Evolutionary conservation across 306 rosid species (phyloP), one percentile per base, ranked within the genome.

Genomic region (Quercus suber): DNA sequence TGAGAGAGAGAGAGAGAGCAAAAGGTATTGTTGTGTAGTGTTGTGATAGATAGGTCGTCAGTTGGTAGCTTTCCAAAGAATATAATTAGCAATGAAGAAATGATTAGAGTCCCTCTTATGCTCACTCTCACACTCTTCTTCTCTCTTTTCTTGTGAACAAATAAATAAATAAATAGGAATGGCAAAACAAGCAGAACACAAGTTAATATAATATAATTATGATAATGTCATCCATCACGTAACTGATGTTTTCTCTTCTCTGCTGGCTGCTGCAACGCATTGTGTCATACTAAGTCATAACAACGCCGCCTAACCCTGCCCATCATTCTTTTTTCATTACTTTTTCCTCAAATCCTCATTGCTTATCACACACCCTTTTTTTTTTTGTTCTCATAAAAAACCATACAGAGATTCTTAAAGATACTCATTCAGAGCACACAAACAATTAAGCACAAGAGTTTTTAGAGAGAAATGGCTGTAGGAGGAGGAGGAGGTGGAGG

Each of bases 401-500:
- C 27, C 27, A 73, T 27, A 60, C 18, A 35, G 53, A 13, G 55
- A 41, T 41, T 41, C 45, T 41, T 41, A 8, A 41, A 8, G 45
- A 8, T 41, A 41, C 45, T 41, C 43, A 37, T 37, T 37, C 45
- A 41, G 45, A 41, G 11, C 45, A 41, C 51, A 31, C n/a, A 12
- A 5, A 23, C 6, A 6, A 20, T 21, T 61, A 6, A 6, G 57
- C 76, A 27, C 11, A 23, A 19, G 4, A 33, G 10, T 1, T 7
- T 14, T 14, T 78, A 21, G 60, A 25, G 55, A 30, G 37, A 49
- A 5, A 30, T 30, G 64, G 55, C 61, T 52, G 65, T 6, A 37
- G 84, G 71, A 56, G 87, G 80, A n/a, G 41, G 83, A 18, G 75
- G 57, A 28, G 90, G 78, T 52, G 89, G 77, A 1, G 69, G 69